These are phyloP conservation scores for Apiospora rasikravindrae DNA, from an alignment of 2,329 filamentous ascomycete genomes.

Conservation along the genomic window DNA sequence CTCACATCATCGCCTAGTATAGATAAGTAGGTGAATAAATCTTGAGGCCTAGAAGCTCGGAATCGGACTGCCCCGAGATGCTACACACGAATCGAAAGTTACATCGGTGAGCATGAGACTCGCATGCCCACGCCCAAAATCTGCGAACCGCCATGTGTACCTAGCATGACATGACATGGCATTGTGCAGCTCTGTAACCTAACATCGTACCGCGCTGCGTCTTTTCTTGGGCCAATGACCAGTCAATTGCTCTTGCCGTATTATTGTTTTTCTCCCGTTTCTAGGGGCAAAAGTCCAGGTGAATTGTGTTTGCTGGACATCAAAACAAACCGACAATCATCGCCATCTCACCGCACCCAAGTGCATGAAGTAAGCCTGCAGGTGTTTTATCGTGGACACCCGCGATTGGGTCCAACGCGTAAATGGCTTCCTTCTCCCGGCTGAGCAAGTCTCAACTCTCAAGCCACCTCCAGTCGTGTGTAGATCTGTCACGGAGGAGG, in stretches of 20 bases:
- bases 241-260: neutral
- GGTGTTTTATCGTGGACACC: neutral
- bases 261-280: neutral
- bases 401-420: neutral
- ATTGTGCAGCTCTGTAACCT: conserved; percentile 8
- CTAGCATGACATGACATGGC: conserved; percentile 1
- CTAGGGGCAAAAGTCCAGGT: neutral
- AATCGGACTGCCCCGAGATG: neutral
- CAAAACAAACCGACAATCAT: neutral
- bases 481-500: neutral
- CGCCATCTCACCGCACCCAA: neutral
- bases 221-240: neutral
- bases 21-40: neutral
- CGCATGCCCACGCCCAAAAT: neutral
- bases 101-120: neutral
- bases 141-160: neutral
- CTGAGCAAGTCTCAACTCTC: neutral
- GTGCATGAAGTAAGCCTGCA: neutral
- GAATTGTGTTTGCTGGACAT: neutral
- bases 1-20: neutral
- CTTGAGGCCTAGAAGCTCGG: neutral
- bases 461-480: neutral
- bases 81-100: neutral
- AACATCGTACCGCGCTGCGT: neutral
- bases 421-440: neutral